Percentiles rank a stretch among this genome's conserved stretches.
Evolutionary conservation across 163 green algal species (phyloP).

Genomic region (Coccomyxa subellipsoidea): DNA sequence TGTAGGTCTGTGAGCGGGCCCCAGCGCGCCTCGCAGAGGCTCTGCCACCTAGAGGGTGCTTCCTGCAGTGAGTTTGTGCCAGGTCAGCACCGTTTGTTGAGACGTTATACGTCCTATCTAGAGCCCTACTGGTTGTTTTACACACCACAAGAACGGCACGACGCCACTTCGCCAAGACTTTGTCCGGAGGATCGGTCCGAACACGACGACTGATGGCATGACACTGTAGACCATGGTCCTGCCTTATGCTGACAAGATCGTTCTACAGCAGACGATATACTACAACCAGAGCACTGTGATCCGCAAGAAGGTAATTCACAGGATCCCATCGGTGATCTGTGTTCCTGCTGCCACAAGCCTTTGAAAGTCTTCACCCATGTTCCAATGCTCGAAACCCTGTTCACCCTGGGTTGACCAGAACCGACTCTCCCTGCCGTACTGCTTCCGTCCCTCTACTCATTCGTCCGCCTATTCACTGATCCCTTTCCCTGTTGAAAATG

Average conservation of each 20-base stretch:
- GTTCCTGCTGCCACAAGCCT: background rate
- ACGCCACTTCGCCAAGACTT: no score
- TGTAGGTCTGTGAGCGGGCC: background rate
- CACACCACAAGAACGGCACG: no score
- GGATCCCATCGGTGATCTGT: background rate
- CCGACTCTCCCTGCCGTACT: no score
- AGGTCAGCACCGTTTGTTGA: background rate
- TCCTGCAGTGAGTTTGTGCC: background rate
- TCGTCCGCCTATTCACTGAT: no score
- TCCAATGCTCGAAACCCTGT: background rate
- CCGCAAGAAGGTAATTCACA: background rate
- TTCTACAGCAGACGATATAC: background rate
- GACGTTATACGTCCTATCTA: no score
- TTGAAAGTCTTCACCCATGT: background rate
- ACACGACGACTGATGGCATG: background rate
- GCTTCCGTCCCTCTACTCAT: no score
- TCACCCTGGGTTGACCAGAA: background rate
- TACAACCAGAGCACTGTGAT: background rate
- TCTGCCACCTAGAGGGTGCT: background rate
- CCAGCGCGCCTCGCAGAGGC: background rate
- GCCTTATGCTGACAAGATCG: background rate
- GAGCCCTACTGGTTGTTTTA: no score
- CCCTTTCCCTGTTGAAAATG: no score
- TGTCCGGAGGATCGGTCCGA: background rate
- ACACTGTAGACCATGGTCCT: background rate